These are phyloP conservation scores for Rhamnella rubrinervis DNA, from an alignment of 331 rosid species.

Conservation along the genomic window DNA sequence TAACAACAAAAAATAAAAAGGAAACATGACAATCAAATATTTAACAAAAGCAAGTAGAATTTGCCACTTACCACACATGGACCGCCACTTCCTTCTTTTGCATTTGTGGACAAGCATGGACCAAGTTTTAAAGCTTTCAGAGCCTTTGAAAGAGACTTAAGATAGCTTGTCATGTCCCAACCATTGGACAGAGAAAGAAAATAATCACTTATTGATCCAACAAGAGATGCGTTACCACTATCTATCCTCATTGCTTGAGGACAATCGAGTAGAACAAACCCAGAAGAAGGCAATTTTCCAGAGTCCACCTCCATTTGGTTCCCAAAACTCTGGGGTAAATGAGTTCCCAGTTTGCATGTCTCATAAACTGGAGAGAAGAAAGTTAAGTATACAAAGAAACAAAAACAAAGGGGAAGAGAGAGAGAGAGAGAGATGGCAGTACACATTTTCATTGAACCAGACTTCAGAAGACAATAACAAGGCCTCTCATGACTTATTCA, in stretches of 20 bases:
- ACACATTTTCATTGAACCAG: too few species aligned
- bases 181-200: slow-evolving; percentile 93
- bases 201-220: slow-evolving; percentile 93
- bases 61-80: slow-evolving; percentile 69
- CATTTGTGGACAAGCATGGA: slow-evolving; percentile 61
- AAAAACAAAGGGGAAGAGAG: slow-evolving; percentile 5
- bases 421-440: background rate
- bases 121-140: slow-evolving; percentile 84
- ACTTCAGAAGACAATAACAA: too few species aligned
- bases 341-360: slow-evolving; percentile 96
- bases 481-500: too few species aligned
- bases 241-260: slow-evolving; percentile 98
- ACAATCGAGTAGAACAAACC: slow-evolving; percentile 92
- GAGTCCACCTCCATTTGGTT: slow-evolving; percentile 91
- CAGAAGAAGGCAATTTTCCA: slow-evolving; percentile 66
- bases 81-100: slow-evolving; percentile 82
- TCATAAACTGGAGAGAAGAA: slow-evolving; percentile 69
- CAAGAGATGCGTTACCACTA: slow-evolving; percentile 90
- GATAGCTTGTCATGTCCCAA: slow-evolving; percentile 95
- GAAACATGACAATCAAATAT: slow-evolving; percentile 16
- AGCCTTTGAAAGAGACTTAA: slow-evolving; percentile 93
- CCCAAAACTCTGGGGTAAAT: slow-evolving; percentile 78
- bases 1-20: background rate
- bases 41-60: slow-evolving; percentile 15
- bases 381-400: slow-evolving; percentile 7